Evolutionary conservation across 2,329 filamentous ascomycete genomes (phyloP), one percentile per base, ranked within the genome.

Genomic region (Fusarium annulatum): DNA sequence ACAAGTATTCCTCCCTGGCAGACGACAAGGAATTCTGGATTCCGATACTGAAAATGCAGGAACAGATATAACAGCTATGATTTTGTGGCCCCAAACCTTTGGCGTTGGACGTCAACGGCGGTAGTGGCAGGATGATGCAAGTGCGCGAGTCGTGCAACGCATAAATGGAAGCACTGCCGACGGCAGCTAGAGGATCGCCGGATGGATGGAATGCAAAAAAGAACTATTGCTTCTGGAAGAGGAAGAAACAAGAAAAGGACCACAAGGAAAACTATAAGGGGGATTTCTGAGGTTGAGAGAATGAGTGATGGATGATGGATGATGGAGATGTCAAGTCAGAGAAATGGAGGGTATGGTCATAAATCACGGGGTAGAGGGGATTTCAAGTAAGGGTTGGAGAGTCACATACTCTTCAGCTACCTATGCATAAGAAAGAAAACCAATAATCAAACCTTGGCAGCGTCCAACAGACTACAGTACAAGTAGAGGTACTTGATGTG

Each of bases 101-200:
- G 63, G 49, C 53, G 51, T 45, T 52, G 66, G 49, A 53, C 19
- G 38, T 65, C 69, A 56, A 60, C 46, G 57, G 64, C 39, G 46
- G 63, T 56, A 41, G 60, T 58, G 58, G 60, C 52, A 61, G 26
- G 45, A 61, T 61, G 58, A 65, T 69, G 61, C 51, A 61, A 67
- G 63, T 52, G 43, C 69, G 59, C 61, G 72, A 74, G 64, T 75
- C 68, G 64, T 75, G 58, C 56, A 56, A 52, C 57, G 41, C 66
- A 59, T 62, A 41, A 69, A 61, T 55, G 61, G 58, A 61, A 67
- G 42, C 42, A 56, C 52, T 58, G 52, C 51, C 66, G 46, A 60
- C 64, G 55, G 64, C 45, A 55, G 42, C 72, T 64, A 73, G 46
- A 48, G 43, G 61, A 51, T 51, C 39, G 58, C 41, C 45, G 19